Evolutionary conservation across 1,284 basidiomycete genomes (phyloP).

Genomic region (Ustilago tritici): DNA sequence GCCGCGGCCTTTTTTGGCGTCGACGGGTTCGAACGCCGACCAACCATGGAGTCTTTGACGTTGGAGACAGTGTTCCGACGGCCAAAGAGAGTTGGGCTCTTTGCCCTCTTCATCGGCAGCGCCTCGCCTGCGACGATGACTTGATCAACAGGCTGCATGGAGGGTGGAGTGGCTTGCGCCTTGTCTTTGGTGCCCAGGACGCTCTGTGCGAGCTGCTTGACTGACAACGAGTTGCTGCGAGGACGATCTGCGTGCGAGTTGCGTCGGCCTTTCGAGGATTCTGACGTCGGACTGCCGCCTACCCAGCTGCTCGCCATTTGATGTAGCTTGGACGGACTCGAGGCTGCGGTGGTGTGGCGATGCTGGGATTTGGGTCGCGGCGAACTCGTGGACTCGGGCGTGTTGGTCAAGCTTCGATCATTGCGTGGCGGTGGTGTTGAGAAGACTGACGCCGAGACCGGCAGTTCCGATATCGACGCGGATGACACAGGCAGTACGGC

Average conservation of each 20-base stretch:
- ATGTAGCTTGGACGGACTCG: slow-evolving; percentile 40
- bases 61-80: slow-evolving; percentile 47
- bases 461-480: slow-evolving; percentile 7
- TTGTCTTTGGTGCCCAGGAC: slow-evolving; percentile 49
- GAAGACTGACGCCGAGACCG: not conserved
- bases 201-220: slow-evolving; percentile 53
- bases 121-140: slow-evolving; percentile 50
- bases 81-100: slow-evolving; percentile 55
- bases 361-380: slow-evolving; percentile 39
- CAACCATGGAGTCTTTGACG: slow-evolving; percentile 43
- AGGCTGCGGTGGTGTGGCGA: slow-evolving; percentile 38
- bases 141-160: slow-evolving; percentile 19
- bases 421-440: slow-evolving; percentile 16
- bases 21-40: slow-evolving; percentile 36
- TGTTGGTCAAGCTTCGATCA: slow-evolving; percentile 27
- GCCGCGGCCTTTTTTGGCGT: slow-evolving; percentile 40
- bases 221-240: slow-evolving; percentile 58
- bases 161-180: slow-evolving; percentile 14
- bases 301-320: slow-evolving; percentile 28
- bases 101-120: slow-evolving; percentile 48
- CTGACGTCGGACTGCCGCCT: slow-evolving; percentile 19
- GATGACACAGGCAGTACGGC: not conserved
- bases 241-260: slow-evolving; percentile 35
- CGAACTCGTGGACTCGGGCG: slow-evolving; percentile 21
- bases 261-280: slow-evolving; percentile 27